phyloP scores from a whole-genome alignment of 192 early-diverging fungal species.

The Podila verticillata region DNA sequence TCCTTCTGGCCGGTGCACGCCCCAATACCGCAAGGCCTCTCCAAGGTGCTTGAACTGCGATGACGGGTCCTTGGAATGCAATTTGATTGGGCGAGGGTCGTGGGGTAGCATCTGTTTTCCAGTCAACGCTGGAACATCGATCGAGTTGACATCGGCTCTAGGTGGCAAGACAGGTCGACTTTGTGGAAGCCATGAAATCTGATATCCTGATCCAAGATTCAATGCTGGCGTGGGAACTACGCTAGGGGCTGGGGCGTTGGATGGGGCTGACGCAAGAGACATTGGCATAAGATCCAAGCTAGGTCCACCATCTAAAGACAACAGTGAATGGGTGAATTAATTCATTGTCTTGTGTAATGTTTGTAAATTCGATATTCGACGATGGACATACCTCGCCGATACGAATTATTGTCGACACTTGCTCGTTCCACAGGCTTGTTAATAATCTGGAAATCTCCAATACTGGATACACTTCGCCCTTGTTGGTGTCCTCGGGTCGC shows the following conservation, averaged over 20 bases:
- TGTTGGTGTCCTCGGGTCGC: slow-evolving; percentile 21
- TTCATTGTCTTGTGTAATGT: background rate
- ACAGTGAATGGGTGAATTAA: background rate
- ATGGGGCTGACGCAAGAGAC: background rate
- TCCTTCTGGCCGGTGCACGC: slow-evolving; percentile 55
- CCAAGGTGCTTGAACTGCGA: slow-evolving; percentile 67
- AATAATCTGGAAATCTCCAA: slow-evolving; percentile 23
- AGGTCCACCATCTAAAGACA: background rate
- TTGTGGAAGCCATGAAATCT: slow-evolving; percentile 42
- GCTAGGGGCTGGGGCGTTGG: background rate
- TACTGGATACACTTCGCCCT: slow-evolving; percentile 26
- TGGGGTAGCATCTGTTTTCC: slow-evolving; percentile 56
- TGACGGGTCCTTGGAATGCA: slow-evolving; percentile 36
- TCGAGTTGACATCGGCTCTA: slow-evolving; percentile 41
- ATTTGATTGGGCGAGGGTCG: slow-evolving; percentile 39
- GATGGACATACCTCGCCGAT: slow-evolving; percentile 20
- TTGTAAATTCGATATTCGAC: too few relatives aligned
- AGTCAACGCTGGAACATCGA: slow-evolving; percentile 49
- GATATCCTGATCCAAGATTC: slow-evolving; percentile 32
- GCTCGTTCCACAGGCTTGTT: slow-evolving; percentile 1
- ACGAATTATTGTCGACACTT: slow-evolving; percentile 13
- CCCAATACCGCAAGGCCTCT: slow-evolving; percentile 70
- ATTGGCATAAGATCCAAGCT: background rate
- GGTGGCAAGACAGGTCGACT: slow-evolving; percentile 31
- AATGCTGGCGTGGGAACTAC: slow-evolving; percentile 6